Percentiles rank a stretch among this genome's conserved stretches.
Evolutionary conservation across 306 rosid genomes (phyloP).

Genomic region (Trifolium repens): DNA sequence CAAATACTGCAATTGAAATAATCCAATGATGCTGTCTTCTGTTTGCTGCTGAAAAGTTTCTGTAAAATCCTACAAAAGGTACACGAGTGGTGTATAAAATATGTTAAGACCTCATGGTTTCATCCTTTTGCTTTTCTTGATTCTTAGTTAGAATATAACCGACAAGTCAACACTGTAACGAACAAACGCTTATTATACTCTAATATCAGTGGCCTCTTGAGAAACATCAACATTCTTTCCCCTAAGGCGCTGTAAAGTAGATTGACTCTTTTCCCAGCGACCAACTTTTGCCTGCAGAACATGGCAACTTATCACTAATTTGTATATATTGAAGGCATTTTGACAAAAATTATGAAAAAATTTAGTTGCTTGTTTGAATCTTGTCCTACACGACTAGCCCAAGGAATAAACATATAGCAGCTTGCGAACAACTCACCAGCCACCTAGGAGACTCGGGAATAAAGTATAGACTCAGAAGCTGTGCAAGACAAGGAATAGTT

Average conservation of each 20-base stretch:
- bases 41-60: conserved; percentile 58
- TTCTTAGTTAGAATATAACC: conserved; percentile 7
- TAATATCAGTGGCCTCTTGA: conserved; percentile 72
- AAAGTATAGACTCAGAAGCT: conserved; percentile 70
- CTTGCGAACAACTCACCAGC: conserved; percentile 61
- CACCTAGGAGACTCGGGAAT: conserved; percentile 95
- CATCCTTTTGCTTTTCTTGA: not conserved
- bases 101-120: not conserved
- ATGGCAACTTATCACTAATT: conserved; percentile 29
- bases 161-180: not conserved
- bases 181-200: conserved; percentile 48
- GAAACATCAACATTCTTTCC: conserved; percentile 63
- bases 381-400: not conserved
- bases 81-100: not conserved
- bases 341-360: not conserved
- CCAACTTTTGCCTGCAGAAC: conserved; percentile 73
- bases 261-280: conserved; percentile 56
- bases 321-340: not conserved
- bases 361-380: not conserved
- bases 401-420: not conserved
- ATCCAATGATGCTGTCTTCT: conserved; percentile 58
- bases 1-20: conserved; percentile 71
- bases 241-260: conserved; percentile 67
- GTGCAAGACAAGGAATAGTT: conserved; percentile 62
- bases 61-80: conserved; percentile 68